Evolutionary conservation across 208 protist genomes (phyloP).

Genomic region (Leishmania mexicana): DNA sequence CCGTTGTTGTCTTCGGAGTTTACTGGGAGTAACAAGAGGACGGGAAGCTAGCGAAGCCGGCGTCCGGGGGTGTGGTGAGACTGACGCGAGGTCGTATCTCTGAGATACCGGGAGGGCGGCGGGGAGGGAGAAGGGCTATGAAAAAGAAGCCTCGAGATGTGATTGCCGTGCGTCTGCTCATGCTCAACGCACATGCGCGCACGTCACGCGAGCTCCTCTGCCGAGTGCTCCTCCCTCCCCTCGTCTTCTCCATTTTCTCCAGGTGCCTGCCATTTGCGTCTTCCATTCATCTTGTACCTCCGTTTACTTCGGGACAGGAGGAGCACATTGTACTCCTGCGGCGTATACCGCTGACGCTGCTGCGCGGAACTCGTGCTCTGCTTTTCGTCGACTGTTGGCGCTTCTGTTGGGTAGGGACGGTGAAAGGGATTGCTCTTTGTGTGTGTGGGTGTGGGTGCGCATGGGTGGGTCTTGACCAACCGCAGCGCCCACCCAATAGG

Average conservation of each 20-base stretch:
- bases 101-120: neutral
- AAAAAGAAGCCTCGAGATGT: neutral
- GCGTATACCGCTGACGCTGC: constrained; percentile 2
- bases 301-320: neutral
- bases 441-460: neutral
- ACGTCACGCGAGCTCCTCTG: neutral
- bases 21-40: constrained; percentile 77
- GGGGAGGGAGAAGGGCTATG: neutral
- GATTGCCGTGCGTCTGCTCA: neutral
- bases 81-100: neutral
- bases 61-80: neutral
- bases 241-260: neutral
- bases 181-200: neutral
- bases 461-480: neutral
- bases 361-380: neutral
- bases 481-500: neutral
- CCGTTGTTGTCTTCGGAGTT: constrained; percentile 68
- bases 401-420: neutral
- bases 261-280: neutral
- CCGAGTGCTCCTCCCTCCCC: neutral
- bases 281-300: neutral
- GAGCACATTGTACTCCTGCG: neutral
- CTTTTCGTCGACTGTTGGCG: neutral
- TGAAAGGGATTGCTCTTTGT: neutral
- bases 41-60: too few relatives aligned